These are phyloP conservation scores for Mycena crocata DNA, from an alignment of 768 basidiomycete species.

Conservation along the genomic window DNA sequence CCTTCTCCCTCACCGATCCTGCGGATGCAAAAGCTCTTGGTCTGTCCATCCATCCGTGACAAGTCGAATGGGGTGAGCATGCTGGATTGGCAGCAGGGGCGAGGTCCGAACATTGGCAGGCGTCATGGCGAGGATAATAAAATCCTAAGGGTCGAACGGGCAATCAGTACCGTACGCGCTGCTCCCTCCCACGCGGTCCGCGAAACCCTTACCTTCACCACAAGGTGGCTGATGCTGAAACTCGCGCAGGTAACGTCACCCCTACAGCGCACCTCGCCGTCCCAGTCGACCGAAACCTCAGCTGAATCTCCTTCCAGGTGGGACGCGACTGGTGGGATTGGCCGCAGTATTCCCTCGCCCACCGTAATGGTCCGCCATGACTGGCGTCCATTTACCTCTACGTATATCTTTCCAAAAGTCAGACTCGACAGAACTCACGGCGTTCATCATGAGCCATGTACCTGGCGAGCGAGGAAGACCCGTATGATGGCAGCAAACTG, in stretches of 20 bases:
- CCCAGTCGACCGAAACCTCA: conserved; percentile 62
- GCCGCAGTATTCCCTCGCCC: conserved; percentile 59
- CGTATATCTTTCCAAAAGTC: too few relatives aligned
- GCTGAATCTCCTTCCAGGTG: conserved; percentile 27
- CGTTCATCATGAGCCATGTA: too few relatives aligned
- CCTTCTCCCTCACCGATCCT: conserved; percentile 42
- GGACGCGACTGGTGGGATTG: conserved; percentile 42
- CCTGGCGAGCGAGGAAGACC: conserved; percentile 64
- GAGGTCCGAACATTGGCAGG: conserved; percentile 57
- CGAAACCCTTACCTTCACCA: conserved; percentile 56
- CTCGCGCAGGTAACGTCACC: conserved; percentile 54
- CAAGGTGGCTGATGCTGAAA: conserved; percentile 57
- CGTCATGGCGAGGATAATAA: conserved; percentile 60
- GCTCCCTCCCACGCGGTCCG: neutral
- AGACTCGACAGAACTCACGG: too few relatives aligned
- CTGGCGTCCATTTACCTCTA: conserved; percentile 52
- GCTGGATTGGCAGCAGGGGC: conserved; percentile 54
- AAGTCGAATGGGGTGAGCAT: conserved; percentile 63
- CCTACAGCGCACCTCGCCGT: conserved; percentile 60
- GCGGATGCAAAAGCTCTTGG: conserved; percentile 47
- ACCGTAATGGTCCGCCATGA: conserved; percentile 51
- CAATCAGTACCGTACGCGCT: neutral
- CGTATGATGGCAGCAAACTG: conserved; percentile 46
- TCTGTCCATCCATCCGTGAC: conserved; percentile 66
- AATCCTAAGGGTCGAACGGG: conserved; percentile 55